Base-by-base conservation (phyloP, 2,329 filamentous ascomycete genomes). In the Pezicula rhizophila region DNA sequence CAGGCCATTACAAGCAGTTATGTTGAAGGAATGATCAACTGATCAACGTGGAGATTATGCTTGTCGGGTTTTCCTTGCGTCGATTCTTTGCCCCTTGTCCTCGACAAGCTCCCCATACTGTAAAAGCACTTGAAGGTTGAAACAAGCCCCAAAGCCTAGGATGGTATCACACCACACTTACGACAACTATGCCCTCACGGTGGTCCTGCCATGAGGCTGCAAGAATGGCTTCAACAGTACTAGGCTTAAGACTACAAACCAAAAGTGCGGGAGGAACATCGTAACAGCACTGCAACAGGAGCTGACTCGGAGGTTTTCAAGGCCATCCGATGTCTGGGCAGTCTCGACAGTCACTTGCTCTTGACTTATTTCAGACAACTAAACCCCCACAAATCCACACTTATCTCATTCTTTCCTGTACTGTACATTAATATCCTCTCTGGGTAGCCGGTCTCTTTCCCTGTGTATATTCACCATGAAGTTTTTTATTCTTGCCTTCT, bases 381-480 rank as follows among this genome's bases (percentile, higher is more conserved):
- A 31, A 10, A 31, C 3, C 28, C 28, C 28, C 28, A 31, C 28
- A 10, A 31, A 8, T 38, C 35, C 35, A 38, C n/a, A 8, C 25
- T 15, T 42, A 42, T 17, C 25, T 20, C 8, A n/a, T 10, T 42
- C 11, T 42, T 28, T 20, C n/a, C 2, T 42, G 40, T 42, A 26
- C 23, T 25, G 14, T 26, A 14, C 20, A 42, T 42, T 28, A 20
- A 14, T 42, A 18, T 42, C 11, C n/a, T 26, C 40, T 31, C 28
- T 4, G 8, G 3, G 28, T 31, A 31, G 3, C 28, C 28, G 28
- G 28, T 31, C 28, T 31, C 28, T 35, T 46, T 37, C 28, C 33
- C 28, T 49, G 28, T 48, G 15, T 25, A 50, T 49, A 26, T 43
- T 51, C 49, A 53, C 38, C 37, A 57, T 55, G 55, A 52, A 51